These are phyloP conservation scores for Parmales sp. DNA, from an alignment of 108 stramenopile genomes.

Conservation along the genomic window DNA sequence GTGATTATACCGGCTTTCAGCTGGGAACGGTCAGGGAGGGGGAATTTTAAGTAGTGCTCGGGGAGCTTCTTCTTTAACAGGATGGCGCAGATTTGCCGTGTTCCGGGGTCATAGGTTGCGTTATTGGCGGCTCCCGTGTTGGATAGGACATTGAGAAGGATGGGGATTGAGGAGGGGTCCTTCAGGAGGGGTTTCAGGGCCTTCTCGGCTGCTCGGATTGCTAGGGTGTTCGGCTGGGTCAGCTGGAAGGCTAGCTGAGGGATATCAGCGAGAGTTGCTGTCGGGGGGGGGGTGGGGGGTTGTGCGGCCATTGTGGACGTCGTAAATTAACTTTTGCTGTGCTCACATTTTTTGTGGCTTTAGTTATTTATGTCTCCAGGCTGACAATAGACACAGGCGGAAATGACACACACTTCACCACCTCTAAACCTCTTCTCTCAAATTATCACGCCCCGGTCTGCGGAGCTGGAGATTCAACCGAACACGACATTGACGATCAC, in stretches of 20 bases:
- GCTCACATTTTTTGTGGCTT: no score
- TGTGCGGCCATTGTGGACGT: no score
- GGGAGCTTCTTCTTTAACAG: conserved; percentile 77
- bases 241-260: conserved; percentile 16
- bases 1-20: conserved; percentile 58
- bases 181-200: conserved; percentile 77
- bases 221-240: conserved; percentile 73
- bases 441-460: no score
- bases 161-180: conserved; percentile 57
- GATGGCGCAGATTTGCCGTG: conserved; percentile 81
- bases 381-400: no score
- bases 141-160: conserved; percentile 56
- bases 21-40: conserved; percentile 38
- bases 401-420: no score
- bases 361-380: no score
- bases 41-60: conserved; percentile 63
- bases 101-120: conserved; percentile 24
- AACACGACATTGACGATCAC: no score
- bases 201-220: conserved; percentile 74
- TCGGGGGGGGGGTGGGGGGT: no score
- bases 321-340: no score
- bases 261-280: neutral
- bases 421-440: no score
- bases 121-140: neutral
- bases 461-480: no score